Percentiles rank a stretch among this genome's conserved stretches.
Evolutionary conservation across 2,329 filamentous ascomycete species (phyloP).

Genomic region (Fusarium marasasianum): DNA sequence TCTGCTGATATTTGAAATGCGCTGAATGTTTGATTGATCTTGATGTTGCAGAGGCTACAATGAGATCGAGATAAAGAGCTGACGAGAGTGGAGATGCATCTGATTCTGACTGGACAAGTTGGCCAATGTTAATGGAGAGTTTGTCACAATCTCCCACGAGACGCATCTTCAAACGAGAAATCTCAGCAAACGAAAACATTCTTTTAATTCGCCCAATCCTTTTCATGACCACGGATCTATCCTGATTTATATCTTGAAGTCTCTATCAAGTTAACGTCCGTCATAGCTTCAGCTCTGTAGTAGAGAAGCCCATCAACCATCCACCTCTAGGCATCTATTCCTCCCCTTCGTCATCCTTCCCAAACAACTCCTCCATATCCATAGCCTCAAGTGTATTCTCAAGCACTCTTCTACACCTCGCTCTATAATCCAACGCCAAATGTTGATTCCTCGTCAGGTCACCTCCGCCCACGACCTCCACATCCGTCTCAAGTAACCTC

Average conservation of each 20-base stretch:
- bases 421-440: conserved; percentile 60
- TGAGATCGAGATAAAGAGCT: background rate
- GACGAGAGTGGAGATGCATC: conserved; percentile 17
- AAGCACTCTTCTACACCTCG: conserved; percentile 59
- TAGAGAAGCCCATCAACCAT: background rate
- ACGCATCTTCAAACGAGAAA: background rate
- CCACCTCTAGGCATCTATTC: conserved; percentile 1
- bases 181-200: background rate
- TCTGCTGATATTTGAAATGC: background rate
- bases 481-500: conserved; percentile 57
- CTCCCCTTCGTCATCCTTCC: conserved; percentile 24
- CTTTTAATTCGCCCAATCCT: background rate
- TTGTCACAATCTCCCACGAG: background rate
- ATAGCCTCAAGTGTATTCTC: conserved; percentile 55
- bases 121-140: conserved; percentile 1
- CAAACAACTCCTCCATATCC: conserved; percentile 44
- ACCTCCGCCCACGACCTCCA: conserved; percentile 53
- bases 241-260: background rate
- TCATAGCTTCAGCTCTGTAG: background rate
- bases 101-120: background rate
- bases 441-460: conserved; percentile 57
- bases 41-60: background rate
- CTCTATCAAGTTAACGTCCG: background rate
- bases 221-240: background rate
- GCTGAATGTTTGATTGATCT: background rate